These are phyloP conservation scores for Yueomyces sinensis DNA, from an alignment of 805 yeast genomes.

Conservation along the genomic window DNA sequence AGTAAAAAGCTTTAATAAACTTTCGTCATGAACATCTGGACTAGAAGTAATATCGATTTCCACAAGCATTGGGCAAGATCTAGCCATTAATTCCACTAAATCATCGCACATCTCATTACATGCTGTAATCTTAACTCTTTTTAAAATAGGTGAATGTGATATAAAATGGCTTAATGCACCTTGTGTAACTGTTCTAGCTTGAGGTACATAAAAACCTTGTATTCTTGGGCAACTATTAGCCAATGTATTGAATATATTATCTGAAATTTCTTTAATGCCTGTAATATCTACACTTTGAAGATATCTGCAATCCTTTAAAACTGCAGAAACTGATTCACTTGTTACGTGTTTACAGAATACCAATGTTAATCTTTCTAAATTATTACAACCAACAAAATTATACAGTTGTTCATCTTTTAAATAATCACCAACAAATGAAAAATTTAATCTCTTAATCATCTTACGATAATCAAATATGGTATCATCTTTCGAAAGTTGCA, in stretches of 20 bases:
- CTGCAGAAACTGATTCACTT: slow-evolving; percentile 44
- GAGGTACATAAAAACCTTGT: slow-evolving; percentile 85
- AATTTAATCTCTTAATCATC: slow-evolving; percentile 66
- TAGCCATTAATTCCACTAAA: slow-evolving; percentile 44
- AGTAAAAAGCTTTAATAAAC: slow-evolving; percentile 42
- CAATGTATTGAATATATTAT: slow-evolving; percentile 53
- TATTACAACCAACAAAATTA: slow-evolving; percentile 52
- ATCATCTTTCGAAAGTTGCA: slow-evolving; percentile 14
- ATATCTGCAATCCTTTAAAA: slow-evolving; percentile 50
- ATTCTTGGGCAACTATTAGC: slow-evolving; percentile 61
- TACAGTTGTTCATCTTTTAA: slow-evolving; percentile 53
- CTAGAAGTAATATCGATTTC: slow-evolving; percentile 86
- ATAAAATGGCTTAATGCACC: slow-evolving; percentile 47
- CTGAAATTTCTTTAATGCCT: slow-evolving; percentile 57
- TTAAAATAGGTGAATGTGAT: slow-evolving; percentile 54
- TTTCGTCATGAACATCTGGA: slow-evolving; percentile 53
- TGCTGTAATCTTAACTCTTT: slow-evolving; percentile 71
- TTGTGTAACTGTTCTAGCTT: slow-evolving; percentile 61
- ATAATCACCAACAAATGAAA: slow-evolving; percentile 56
- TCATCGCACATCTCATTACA: slow-evolving; percentile 54
- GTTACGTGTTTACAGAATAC: slow-evolving; percentile 64
- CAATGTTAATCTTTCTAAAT: slow-evolving; percentile 74
- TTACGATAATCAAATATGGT: slow-evolving; percentile 56
- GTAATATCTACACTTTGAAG: slow-evolving; percentile 82
- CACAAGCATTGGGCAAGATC: slow-evolving; percentile 66